Evolutionary conservation across 441 rosid species (phyloP).

Genomic region (Mallotus japonicus): DNA sequence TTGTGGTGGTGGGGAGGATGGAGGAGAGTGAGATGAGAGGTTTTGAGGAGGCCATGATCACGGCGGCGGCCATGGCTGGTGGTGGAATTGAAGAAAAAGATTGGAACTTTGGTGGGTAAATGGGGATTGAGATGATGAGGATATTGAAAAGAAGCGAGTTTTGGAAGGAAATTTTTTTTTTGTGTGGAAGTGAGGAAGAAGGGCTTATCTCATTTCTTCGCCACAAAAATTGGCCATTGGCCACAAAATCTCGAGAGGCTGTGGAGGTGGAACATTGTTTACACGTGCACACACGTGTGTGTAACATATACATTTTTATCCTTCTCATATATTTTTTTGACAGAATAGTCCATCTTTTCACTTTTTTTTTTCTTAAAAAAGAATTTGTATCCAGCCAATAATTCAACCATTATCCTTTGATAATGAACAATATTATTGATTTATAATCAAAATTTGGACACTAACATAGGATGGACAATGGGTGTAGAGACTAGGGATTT

Average conservation of each 20-base stretch:
- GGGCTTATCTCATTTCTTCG: conserved; percentile 51
- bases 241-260: neutral
- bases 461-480: neutral
- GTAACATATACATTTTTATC: too few relatives aligned
- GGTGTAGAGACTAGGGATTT: neutral
- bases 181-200: conserved; percentile 19
- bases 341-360: too few relatives aligned
- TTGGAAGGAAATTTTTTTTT: neutral
- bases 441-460: neutral
- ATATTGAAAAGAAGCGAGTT: neutral
- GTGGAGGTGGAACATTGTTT: neutral
- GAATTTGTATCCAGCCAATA: neutral
- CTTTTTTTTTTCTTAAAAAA: too few relatives aligned
- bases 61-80: conserved; percentile 69
- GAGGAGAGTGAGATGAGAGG: conserved; percentile 41
- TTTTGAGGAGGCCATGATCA: conserved; percentile 76
- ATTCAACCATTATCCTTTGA: neutral
- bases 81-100: neutral
- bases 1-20: conserved; percentile 27
- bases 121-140: conserved; percentile 3
- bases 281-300: conserved; percentile 14
- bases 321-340: too few relatives aligned
- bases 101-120: neutral
- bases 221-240: conserved; percentile 60
- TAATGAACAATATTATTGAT: too few relatives aligned